phyloP scores from a whole-genome alignment of 75 land plant species.

The Azolla pinnata region DNA sequence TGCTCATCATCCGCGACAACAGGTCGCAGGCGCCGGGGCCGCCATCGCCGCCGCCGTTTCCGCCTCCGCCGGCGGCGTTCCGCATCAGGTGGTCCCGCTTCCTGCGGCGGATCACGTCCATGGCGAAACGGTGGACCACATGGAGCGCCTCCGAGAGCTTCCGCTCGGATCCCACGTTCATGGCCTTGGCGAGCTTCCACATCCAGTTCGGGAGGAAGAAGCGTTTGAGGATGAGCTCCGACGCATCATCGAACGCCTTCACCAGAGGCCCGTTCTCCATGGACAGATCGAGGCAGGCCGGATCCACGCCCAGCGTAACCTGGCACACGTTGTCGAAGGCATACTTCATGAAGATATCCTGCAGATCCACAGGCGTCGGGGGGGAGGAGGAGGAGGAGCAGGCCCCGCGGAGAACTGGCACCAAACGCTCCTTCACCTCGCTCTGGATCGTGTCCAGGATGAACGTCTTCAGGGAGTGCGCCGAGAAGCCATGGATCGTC shows the following conservation, averaged over 20 bases:
- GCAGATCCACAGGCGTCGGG: slow-evolving; percentile 4
- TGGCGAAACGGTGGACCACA: slow-evolving; percentile 51
- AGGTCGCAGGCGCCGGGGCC: no score
- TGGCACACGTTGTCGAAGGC: slow-evolving; percentile 57
- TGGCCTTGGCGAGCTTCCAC: slow-evolving; percentile 19
- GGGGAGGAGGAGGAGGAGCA: neutral
- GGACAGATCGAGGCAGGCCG: slow-evolving; percentile 23
- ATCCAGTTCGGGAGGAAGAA: slow-evolving; percentile 15
- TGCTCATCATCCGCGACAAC: no score
- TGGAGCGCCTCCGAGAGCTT: slow-evolving; percentile 17
- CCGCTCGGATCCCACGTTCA: slow-evolving; percentile 47
- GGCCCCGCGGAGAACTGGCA: slow-evolving; percentile 25
- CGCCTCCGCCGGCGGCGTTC: no score
- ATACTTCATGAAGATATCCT: slow-evolving; percentile 38
- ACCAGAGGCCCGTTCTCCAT: slow-evolving; percentile 16
- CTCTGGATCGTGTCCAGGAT: slow-evolving; percentile 13
- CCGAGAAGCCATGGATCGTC: slow-evolving; percentile 35
- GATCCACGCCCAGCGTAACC: slow-evolving; percentile 50
- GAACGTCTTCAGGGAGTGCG: slow-evolving; percentile 19
- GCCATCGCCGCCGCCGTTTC: no score
- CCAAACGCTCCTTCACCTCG: slow-evolving; percentile 27
- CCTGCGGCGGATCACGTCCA: slow-evolving; percentile 29
- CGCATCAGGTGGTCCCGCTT: no score
- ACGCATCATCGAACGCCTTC: slow-evolving; percentile 43
- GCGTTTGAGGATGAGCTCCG: slow-evolving; percentile 20